Percentiles rank a stretch among this genome's conserved stretches.
Conservation (phyloP, 148 eudicot genomes). For the Agrostemma githago region DNA sequence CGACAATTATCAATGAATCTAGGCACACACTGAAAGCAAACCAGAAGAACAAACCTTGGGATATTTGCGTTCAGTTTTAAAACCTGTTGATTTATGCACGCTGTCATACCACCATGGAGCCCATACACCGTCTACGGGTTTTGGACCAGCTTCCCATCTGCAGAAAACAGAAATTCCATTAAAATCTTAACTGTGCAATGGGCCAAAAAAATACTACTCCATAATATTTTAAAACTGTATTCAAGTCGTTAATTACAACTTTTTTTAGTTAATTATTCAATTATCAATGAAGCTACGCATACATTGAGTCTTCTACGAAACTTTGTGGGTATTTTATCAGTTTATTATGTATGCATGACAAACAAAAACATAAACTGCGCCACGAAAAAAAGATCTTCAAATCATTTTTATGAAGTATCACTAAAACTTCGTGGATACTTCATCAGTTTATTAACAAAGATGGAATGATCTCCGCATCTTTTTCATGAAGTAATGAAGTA, state of each 20-base stretch:
- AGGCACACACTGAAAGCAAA: constrained; percentile 6
- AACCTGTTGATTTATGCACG: constrained; percentile 77
- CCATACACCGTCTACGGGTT: constrained; percentile 79
- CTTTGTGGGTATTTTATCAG: background rate
- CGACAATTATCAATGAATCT: background rate
- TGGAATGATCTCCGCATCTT: background rate
- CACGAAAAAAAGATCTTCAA: background rate
- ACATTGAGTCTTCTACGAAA: background rate
- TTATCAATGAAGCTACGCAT: background rate
- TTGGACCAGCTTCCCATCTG: constrained; percentile 98
- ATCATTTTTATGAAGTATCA: background rate
- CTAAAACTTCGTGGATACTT: no score
- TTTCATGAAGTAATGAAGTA: background rate
- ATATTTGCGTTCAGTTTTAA: constrained; percentile 46
- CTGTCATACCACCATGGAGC: constrained; percentile 94
- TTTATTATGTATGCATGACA: background rate
- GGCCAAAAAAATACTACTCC: background rate
- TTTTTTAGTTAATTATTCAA: no score
- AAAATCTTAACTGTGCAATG: background rate
- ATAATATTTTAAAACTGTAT: background rate
- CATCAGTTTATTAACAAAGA: background rate
- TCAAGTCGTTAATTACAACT: no score
- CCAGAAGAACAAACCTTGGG: constrained; percentile 45
- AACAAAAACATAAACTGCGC: background rate
- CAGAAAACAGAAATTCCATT: background rate